These are phyloP conservation scores for Ustilago crameri DNA, from an alignment of 1,284 basidiomycete genomes.

Conservation along the genomic window DNA sequence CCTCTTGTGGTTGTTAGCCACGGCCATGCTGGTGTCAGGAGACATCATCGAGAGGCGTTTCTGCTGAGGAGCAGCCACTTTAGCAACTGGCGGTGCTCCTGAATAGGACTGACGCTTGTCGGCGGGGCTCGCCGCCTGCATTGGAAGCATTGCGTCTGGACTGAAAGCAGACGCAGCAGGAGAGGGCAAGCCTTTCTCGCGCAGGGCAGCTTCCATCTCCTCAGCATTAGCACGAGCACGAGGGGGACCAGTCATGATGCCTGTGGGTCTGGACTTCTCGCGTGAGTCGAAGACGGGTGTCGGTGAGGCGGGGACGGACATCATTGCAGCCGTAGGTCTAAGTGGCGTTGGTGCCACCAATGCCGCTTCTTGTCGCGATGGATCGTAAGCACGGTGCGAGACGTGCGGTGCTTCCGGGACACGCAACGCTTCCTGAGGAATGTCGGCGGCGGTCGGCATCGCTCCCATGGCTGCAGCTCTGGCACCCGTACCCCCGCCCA, in stretches of 20 bases:
- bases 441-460: constrained; percentile 66
- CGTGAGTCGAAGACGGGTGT: constrained; percentile 67
- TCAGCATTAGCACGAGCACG: constrained; percentile 62
- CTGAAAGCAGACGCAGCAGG: constrained; percentile 30
- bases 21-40: constrained; percentile 32
- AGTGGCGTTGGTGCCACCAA: constrained; percentile 30
- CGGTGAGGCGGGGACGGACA: constrained; percentile 36
- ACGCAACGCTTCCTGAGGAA: constrained; percentile 62
- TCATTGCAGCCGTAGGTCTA: constrained; percentile 26
- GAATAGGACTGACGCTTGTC: constrained; percentile 30
- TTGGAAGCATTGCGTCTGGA: constrained; percentile 23
- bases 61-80: constrained; percentile 7
- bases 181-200: constrained; percentile 49
- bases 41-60: constrained; percentile 49
- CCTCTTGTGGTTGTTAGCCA: constrained; percentile 52
- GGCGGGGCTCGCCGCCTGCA: constrained; percentile 19
- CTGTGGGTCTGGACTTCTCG: constrained; percentile 62
- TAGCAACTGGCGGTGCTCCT: constrained; percentile 7
- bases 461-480: constrained; percentile 28
- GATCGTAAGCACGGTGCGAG: constrained; percentile 57
- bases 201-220: constrained; percentile 60
- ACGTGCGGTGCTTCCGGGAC: constrained; percentile 62
- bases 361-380: constrained; percentile 39
- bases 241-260: constrained; percentile 64
- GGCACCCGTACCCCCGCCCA: constrained; percentile 17